These are phyloP conservation scores for Lactarius trivialis DNA, from an alignment of 768 basidiomycete species.

Conservation along the genomic window DNA sequence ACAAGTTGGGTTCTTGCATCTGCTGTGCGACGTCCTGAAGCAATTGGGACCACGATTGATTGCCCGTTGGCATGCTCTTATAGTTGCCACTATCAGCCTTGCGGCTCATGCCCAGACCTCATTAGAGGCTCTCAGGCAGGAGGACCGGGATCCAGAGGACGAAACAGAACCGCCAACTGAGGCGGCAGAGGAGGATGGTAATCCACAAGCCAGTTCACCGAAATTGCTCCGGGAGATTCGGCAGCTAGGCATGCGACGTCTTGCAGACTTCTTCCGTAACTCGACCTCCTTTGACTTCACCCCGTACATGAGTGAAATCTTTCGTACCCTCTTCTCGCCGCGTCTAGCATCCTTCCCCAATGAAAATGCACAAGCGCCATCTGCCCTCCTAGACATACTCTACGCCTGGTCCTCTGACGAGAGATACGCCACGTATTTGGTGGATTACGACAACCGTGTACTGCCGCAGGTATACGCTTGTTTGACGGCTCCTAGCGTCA, in stretches of 20 bases:
- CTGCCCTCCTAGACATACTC: constrained; percentile 81
- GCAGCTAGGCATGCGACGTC: constrained; percentile 76
- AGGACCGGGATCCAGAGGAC: constrained; percentile 32
- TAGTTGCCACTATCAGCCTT: constrained; percentile 63
- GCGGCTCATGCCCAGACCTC: constrained; percentile 56
- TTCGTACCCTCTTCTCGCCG: constrained; percentile 70
- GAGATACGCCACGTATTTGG: constrained; percentile 56
- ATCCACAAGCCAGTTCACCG: constrained; percentile 9
- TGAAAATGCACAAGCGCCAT: constrained; percentile 91
- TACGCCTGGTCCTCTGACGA: constrained; percentile 61
- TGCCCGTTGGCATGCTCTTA: constrained; percentile 65
- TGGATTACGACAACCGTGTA: constrained; percentile 57
- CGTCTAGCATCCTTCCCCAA: constrained; percentile 65
- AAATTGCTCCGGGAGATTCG: constrained; percentile 52
- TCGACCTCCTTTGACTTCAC: constrained; percentile 69
- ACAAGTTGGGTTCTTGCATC: constrained; percentile 74
- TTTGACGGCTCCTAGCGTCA: constrained; percentile 76
- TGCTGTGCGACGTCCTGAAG: constrained; percentile 80
- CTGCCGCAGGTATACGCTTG: constrained; percentile 79
- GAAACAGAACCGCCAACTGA: constrained; percentile 21
- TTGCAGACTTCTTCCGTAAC: constrained; percentile 81
- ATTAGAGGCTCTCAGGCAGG: constrained; percentile 35
- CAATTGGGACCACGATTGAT: constrained; percentile 70
- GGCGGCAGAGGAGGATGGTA: constrained; percentile 35
- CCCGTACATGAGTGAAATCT: constrained; percentile 61